Percentiles rank a stretch among this genome's conserved stretches.
phyloP scores from a whole-genome alignment of 2,329 filamentous ascomycete genomes.

The Microsporum ferrugineum region DNA sequence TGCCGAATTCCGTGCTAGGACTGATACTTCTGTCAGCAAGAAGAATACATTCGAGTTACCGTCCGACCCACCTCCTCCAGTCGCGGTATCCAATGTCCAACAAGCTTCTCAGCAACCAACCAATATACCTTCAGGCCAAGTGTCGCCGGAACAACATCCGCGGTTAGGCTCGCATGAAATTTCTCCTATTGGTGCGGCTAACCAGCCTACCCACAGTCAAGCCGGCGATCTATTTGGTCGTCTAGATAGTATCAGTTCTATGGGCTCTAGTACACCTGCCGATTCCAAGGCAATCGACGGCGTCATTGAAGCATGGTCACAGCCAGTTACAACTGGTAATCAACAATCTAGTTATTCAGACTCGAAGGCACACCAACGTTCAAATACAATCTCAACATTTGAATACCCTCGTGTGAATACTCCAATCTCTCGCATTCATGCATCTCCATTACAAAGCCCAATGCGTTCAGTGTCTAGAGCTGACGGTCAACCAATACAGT shows the following conservation, averaged over 20 bases:
- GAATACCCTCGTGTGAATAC: conserved; percentile 7
- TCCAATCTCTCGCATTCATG: conserved; percentile 7
- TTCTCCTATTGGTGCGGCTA: not conserved
- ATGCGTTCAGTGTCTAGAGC: conserved; percentile 4
- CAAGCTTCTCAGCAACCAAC: not conserved
- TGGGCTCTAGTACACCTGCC: conserved; percentile 18
- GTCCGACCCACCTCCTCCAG: not conserved
- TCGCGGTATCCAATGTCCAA: not conserved
- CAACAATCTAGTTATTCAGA: not conserved
- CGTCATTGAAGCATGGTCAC: conserved; percentile 35
- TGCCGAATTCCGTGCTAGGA: not conserved
- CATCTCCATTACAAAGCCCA: conserved; percentile 5
- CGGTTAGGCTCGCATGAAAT: not conserved
- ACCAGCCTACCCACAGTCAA: not conserved
- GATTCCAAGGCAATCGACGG: conserved; percentile 28
- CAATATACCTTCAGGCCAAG: not conserved
- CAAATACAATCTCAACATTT: conserved; percentile 8
- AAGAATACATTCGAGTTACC: not conserved
- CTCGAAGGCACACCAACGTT: not conserved
- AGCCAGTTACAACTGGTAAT: conserved; percentile 21
- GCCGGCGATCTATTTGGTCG: conserved; percentile 14
- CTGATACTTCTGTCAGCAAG: not conserved
- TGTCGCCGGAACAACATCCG: not conserved
- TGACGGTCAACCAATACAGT: conserved; percentile 3
- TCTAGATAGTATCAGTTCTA: conserved; percentile 23